Evolutionary conservation across 2,329 filamentous ascomycete species (phyloP), one percentile per base, ranked within the genome.

Genomic region (Fusarium penzigii): DNA sequence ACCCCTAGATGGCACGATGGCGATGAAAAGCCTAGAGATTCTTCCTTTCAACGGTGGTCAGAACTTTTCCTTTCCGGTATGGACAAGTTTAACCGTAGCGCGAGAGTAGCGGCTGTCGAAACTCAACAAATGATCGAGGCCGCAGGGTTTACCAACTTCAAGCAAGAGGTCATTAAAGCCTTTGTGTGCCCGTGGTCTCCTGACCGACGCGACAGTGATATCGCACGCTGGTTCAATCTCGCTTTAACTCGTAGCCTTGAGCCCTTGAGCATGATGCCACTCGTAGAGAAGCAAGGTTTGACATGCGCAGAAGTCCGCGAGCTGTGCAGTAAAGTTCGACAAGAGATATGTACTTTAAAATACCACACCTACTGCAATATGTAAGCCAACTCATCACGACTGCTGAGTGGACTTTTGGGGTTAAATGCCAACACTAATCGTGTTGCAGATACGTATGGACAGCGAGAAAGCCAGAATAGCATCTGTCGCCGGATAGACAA

Each of bases 221-320:
- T 92, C 48, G 90, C 89, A 29, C 80, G 85, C 52, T 96, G 90
- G 89, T 96, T 95, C 72, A 92, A 93, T 65, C 75, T 93, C 20
- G 87, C 85, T 39, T 77, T 96, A 61, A 85, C 81, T 11, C 84
- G 89, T 65, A 88, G 88, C 25, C 72, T 95, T 45, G 83, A 91
- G 62, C 85, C 86, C 12, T 76, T 95, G 63, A 87, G 86, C 58
- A 71, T 94, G 64, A 88, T 81, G 36, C 88, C 92, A 8, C 80
- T 97, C 66, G 86, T 83, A 42, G 81, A 72, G 47, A 64, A 67
- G 38, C 51, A 69, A 16, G 59, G 86, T 52, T 67, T 68, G 64
- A 63, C 52, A 4, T 77, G 86, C 40, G 82, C 83, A 47, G 77
- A 89, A 55, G 86, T 95, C 43, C 74, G 78, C 50, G 77, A 78